These are phyloP conservation scores for Zanthoxylum bungeanum DNA, from an alignment of 345 rosid species.

Conservation along the genomic window DNA sequence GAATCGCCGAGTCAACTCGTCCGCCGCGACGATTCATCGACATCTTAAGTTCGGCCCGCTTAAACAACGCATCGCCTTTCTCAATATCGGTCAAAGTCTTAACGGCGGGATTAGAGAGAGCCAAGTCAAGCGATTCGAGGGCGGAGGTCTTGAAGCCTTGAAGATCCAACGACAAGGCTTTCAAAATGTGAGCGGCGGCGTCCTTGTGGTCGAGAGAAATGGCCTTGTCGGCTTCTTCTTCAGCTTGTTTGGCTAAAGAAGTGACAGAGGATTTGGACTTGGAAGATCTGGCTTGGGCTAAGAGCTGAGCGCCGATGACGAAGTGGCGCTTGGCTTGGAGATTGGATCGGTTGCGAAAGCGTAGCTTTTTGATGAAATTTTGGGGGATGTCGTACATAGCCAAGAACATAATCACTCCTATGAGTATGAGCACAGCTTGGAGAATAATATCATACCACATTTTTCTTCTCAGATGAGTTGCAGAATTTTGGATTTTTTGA, in stretches of 20 bases:
- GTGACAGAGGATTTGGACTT: constrained; percentile 37
- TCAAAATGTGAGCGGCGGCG: constrained; percentile 64
- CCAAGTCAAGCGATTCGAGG: constrained; percentile 53
- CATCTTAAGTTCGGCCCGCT: constrained; percentile 57
- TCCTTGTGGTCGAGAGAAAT: constrained; percentile 51
- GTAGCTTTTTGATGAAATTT: constrained; percentile 41
- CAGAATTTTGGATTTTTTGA: not conserved
- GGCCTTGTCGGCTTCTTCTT: constrained; percentile 47
- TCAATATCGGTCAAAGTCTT: constrained; percentile 45
- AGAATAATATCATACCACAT: constrained; percentile 52
- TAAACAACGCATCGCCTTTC: constrained; percentile 54
- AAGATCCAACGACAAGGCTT: constrained; percentile 58
- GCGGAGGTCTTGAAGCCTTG: constrained; percentile 63
- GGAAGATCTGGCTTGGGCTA: constrained; percentile 52
- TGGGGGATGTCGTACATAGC: constrained; percentile 60
- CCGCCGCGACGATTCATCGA: constrained; percentile 29
- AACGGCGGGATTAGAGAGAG: constrained; percentile 50
- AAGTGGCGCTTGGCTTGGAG: constrained; percentile 60
- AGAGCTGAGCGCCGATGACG: constrained; percentile 64
- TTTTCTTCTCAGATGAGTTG: not conserved
- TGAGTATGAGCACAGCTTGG: constrained; percentile 46
- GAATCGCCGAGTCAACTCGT: constrained; percentile 41
- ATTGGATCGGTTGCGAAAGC: constrained; percentile 37
- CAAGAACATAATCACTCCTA: constrained; percentile 44
- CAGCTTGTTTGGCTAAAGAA: constrained; percentile 54